Conservation (phyloP, 257 asterid species). For the Marsdenia floribunda region DNA sequence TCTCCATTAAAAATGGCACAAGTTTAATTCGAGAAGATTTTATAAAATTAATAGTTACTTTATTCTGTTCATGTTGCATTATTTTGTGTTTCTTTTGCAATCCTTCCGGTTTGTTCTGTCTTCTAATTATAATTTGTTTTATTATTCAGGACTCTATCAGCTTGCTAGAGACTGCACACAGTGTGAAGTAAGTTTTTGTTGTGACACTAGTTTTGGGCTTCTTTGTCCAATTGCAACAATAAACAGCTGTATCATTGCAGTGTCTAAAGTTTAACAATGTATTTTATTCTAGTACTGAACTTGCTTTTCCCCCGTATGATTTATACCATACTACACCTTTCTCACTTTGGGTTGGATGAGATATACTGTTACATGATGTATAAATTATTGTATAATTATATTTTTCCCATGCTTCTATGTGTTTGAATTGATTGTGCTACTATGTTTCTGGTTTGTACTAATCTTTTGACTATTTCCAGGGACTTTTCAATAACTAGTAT, state of each 20-base stretch:
- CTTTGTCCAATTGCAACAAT: constrained; percentile 1
- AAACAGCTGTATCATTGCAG: not conserved
- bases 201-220: not conserved
- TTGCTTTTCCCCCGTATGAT: not conserved
- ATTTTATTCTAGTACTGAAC: not conserved
- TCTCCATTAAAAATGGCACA: not conserved
- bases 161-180: constrained; percentile 64
- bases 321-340: not conserved
- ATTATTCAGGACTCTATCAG: constrained; percentile 67
- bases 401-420: not conserved
- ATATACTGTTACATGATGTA: too few species aligned
- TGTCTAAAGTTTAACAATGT: not conserved
- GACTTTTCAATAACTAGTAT: constrained; percentile 79
- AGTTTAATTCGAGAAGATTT: not conserved
- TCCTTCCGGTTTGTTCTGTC: constrained; percentile 10
- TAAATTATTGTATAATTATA: too few species aligned
- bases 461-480: constrained; percentile 30
- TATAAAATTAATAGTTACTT: too few species aligned
- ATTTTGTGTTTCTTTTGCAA: not conserved
- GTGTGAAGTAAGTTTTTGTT: constrained; percentile 60
- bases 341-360: not conserved
- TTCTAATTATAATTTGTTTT: constrained; percentile 16
- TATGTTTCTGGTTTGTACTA: not conserved
- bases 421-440: not conserved
- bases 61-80: constrained; percentile 3